Evolutionary conservation across 192 early-diverging fungal species (phyloP).

Genomic region (Linderina pennispora): DNA sequence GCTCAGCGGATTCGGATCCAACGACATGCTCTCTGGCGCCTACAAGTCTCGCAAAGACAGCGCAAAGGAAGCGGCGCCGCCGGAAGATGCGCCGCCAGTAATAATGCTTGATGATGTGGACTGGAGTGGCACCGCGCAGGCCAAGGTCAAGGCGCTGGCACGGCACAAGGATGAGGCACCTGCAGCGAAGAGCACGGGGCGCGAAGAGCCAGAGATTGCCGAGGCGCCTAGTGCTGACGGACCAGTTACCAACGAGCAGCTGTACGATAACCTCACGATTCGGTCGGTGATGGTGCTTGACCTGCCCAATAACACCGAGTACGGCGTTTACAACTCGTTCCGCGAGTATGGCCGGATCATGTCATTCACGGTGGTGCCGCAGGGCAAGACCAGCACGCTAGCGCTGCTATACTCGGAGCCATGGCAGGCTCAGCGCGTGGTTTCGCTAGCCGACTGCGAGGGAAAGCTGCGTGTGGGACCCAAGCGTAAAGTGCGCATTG

Average conservation of each 20-base stretch:
- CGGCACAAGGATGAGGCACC: neutral
- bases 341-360: constrained; percentile 27
- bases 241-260: constrained; percentile 8
- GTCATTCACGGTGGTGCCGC: constrained; percentile 21
- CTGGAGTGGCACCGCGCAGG: neutral
- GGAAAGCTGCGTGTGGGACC: constrained; percentile 21
- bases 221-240: neutral
- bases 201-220: neutral
- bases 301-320: constrained; percentile 24
- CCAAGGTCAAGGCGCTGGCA: neutral
- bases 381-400: constrained; percentile 9
- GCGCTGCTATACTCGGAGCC: constrained; percentile 38
- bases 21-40: constrained; percentile 43
- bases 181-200: neutral
- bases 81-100: constrained; percentile 41
- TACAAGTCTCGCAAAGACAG: constrained; percentile 19
- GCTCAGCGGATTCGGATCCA: constrained; percentile 44
- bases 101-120: constrained; percentile 41
- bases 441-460: constrained; percentile 21
- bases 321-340: constrained; percentile 30
- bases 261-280: constrained; percentile 31
- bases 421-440: constrained; percentile 43
- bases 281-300: constrained; percentile 27
- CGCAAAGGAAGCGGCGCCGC: constrained; percentile 9
- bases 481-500: constrained; percentile 13